Evolutionary conservation across 805 yeast species (phyloP).

Genomic region (Starmerella stigmatis): DNA sequence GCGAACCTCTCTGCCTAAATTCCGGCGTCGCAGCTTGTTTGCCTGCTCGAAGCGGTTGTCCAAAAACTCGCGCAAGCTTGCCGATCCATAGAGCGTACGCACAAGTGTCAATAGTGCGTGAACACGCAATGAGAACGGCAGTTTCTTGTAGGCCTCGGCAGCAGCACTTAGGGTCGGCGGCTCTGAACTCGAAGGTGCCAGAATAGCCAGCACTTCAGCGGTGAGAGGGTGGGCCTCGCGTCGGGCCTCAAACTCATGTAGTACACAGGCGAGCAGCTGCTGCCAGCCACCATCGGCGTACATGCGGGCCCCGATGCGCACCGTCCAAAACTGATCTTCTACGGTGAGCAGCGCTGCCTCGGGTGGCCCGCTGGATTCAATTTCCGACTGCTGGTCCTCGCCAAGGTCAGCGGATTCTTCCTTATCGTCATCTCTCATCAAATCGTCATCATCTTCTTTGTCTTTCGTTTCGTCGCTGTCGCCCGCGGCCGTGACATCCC

Average conservation of each 20-base stretch:
- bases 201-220: constrained; percentile 38
- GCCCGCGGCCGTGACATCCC: background rate
- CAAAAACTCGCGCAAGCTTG: constrained; percentile 48
- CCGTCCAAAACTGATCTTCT: constrained; percentile 49
- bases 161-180: constrained; percentile 42
- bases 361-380: background rate
- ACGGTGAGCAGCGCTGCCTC: background rate
- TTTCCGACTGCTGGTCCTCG: constrained; percentile 8
- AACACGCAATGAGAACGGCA: constrained; percentile 47
- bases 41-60: constrained; percentile 61
- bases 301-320: constrained; percentile 57
- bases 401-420: background rate
- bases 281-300: constrained; percentile 86
- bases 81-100: constrained; percentile 50
- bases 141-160: constrained; percentile 43
- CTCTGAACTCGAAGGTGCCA: constrained; percentile 42
- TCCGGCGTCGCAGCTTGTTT: constrained; percentile 50
- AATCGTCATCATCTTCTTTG: constrained; percentile 18
- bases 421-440: background rate
- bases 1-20: constrained; percentile 52
- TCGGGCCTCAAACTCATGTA: constrained; percentile 49
- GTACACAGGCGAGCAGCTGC: constrained; percentile 59
- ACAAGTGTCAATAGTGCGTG: constrained; percentile 51
- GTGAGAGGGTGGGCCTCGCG: constrained; percentile 45
- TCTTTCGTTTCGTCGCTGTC: constrained; percentile 19